Percentiles rank a stretch among this genome's conserved stretches.
phyloP scores from a whole-genome alignment of 2,329 filamentous ascomycete species.

The Colletotrichum coccodes region DNA sequence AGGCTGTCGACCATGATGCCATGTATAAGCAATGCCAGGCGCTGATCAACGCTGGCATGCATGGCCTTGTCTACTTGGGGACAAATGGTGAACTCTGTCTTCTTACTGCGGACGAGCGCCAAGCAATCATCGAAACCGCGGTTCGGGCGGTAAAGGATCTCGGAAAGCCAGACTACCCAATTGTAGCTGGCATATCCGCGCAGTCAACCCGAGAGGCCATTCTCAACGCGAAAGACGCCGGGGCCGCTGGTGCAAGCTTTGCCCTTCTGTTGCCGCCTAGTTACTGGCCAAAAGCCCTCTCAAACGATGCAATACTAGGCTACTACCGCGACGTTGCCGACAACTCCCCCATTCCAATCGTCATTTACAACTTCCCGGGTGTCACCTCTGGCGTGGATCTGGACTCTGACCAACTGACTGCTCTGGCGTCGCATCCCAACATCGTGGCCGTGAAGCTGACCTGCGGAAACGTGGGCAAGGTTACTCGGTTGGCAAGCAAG shows the following conservation, averaged over 20 bases:
- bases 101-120: slow-evolving; percentile 51
- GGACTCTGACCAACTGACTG: slow-evolving; percentile 35
- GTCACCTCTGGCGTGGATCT: slow-evolving; percentile 37
- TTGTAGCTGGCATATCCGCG: slow-evolving; percentile 56
- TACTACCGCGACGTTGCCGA: slow-evolving; percentile 73
- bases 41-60: slow-evolving; percentile 54
- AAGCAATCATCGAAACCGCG: slow-evolving; percentile 51
- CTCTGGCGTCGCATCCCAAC: slow-evolving; percentile 66
- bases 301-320: slow-evolving; percentile 63
- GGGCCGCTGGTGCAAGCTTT: slow-evolving; percentile 71
- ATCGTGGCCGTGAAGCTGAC: slow-evolving; percentile 66
- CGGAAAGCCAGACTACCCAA: slow-evolving; percentile 47
- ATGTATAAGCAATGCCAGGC: slow-evolving; percentile 51
- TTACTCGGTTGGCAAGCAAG: slow-evolving; percentile 58
- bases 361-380: slow-evolving; percentile 39
- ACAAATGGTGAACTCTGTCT: slow-evolving; percentile 59
- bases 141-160: slow-evolving; percentile 49
- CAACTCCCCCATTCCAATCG: slow-evolving; percentile 46
- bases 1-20: slow-evolving; percentile 55
- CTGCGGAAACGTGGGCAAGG: slow-evolving; percentile 66
- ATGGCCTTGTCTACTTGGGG: slow-evolving; percentile 57
- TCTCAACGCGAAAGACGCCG: slow-evolving; percentile 72
- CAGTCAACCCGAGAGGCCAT: slow-evolving; percentile 76
- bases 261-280: slow-evolving; percentile 75
- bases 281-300: slow-evolving; percentile 73